Conservation (phyloP, 2,329 filamentous ascomycete genomes). For the Coniella vitis region DNA sequence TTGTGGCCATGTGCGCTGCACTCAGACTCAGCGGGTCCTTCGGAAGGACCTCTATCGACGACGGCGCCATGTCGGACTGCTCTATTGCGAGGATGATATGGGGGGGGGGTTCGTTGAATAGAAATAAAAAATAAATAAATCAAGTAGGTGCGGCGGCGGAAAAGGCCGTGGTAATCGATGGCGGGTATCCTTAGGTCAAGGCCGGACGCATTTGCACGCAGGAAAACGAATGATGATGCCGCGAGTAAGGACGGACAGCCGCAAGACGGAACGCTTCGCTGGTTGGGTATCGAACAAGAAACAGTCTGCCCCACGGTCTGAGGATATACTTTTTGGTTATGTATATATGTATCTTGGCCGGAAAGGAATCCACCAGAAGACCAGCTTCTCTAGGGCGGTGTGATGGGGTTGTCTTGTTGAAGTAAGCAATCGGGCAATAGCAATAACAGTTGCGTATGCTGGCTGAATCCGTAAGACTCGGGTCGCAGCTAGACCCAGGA, state of each 20-base stretch:
- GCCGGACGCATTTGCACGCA: neutral
- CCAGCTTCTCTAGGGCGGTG: constrained; percentile 17
- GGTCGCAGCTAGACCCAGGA: neutral
- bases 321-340: too few species aligned
- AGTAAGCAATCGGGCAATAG: too few species aligned
- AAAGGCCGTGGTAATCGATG: constrained; percentile 26
- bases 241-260: constrained; percentile 43
- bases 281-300: too few species aligned
- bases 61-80: constrained; percentile 42
- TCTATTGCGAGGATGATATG: neutral
- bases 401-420: constrained; percentile 3
- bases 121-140: too few species aligned
- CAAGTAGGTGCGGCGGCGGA: neutral
- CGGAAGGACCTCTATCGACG: constrained; percentile 40
- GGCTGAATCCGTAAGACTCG: neutral
- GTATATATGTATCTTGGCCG: neutral
- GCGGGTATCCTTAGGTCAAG: constrained; percentile 23
- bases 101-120: neutral
- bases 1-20: constrained; percentile 71
- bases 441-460: too few species aligned
- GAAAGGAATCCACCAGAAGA: constrained; percentile 9
- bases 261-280: constrained; percentile 36
- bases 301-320: too few species aligned
- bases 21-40: constrained; percentile 32
- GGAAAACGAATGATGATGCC: too few species aligned